phyloP scores from a whole-genome alignment of 78 protist species.

The Polysphondylium violaceum region DNA sequence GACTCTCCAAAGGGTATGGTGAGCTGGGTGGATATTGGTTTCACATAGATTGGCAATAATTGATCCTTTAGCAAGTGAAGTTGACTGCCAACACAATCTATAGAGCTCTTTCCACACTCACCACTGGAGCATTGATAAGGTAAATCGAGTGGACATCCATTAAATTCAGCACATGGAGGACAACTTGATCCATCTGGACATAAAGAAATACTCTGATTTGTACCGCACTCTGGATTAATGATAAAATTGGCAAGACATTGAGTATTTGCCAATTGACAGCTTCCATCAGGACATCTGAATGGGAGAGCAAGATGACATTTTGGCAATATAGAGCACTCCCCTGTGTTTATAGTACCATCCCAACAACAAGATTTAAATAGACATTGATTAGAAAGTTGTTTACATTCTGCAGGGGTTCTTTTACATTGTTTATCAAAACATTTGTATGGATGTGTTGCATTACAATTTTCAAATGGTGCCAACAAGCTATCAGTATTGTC shows the following conservation, averaged over 20 bases:
- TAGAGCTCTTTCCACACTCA: neutral
- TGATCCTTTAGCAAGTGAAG: neutral
- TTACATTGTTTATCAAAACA: constrained; percentile 16
- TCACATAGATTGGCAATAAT: constrained; percentile 23
- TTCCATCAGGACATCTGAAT: constrained; percentile 36
- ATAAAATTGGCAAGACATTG: neutral
- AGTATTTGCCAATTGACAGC: neutral
- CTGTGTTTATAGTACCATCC: neutral
- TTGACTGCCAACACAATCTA: neutral
- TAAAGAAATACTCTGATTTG: neutral
- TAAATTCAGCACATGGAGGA: constrained; percentile 28
- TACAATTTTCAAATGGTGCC: neutral
- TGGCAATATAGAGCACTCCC: constrained; percentile 12
- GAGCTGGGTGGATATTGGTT: neutral
- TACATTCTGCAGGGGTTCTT: neutral
- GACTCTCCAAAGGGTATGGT: neutral
- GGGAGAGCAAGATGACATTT: neutral
- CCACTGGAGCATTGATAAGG: constrained; percentile 41
- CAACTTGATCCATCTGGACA: constrained; percentile 16
- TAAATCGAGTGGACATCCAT: constrained; percentile 3
- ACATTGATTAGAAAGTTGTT: neutral
- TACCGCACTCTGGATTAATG: neutral
- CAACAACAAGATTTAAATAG: constrained; percentile 32
- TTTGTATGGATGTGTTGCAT: constrained; percentile 6
- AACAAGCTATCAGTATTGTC: neutral